These are phyloP conservation scores for Ceratobasidium sp. DNA, from an alignment of 1,284 basidiomycete species.

Conservation along the genomic window DNA sequence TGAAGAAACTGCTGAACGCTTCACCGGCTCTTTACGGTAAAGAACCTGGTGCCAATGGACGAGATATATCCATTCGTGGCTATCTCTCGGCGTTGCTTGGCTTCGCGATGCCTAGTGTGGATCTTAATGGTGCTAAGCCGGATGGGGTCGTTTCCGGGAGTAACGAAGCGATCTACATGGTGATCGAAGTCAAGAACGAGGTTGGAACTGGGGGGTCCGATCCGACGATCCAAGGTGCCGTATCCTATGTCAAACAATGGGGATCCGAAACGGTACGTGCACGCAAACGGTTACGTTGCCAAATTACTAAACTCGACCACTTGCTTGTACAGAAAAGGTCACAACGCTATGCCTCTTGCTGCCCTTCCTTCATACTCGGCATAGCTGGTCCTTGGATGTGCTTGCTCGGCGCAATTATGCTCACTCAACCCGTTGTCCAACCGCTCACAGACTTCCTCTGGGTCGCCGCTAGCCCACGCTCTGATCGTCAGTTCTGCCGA, in stretches of 20 bases:
- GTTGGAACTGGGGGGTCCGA: background rate
- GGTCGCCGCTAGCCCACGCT: background rate
- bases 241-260: background rate
- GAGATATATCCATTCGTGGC: no score
- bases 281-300: background rate
- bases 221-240: background rate
- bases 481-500: background rate
- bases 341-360: background rate
- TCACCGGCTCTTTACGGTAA: no score
- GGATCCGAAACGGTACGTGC: no score
- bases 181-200: constrained; percentile 24
- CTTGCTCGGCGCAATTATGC: constrained; percentile 41
- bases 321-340: background rate
- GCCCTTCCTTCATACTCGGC: constrained; percentile 40
- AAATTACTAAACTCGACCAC: background rate
- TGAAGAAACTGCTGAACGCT: no score
- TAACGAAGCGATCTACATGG: background rate
- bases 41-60: no score
- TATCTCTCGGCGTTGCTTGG: no score
- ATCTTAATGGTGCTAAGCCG: background rate
- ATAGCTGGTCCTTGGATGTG: constrained; percentile 43
- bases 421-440: constrained; percentile 39
- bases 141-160: background rate
- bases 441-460: constrained; percentile 42
- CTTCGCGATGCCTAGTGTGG: no score